These are phyloP conservation scores for Jaenimonas drosophilae DNA, from an alignment of 208 protist genomes.

Conservation along the genomic window DNA sequence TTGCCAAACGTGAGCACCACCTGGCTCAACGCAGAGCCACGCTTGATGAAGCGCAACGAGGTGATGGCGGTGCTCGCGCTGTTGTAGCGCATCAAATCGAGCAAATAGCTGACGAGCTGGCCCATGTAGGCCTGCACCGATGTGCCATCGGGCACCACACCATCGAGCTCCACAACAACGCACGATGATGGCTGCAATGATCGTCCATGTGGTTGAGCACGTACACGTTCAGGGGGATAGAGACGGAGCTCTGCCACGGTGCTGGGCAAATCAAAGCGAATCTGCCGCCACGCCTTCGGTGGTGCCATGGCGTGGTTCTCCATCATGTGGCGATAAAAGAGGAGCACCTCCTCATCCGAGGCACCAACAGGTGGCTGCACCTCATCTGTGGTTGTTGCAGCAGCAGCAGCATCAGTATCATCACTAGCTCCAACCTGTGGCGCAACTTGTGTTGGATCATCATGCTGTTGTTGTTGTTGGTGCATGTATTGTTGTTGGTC, in stretches of 20 bases:
- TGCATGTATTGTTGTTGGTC: too few relatives aligned
- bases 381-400: too few relatives aligned
- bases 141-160: slow-evolving; percentile 42
- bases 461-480: too few relatives aligned
- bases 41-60: slow-evolving; percentile 69
- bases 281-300: slow-evolving; percentile 56
- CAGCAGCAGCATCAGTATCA: too few relatives aligned
- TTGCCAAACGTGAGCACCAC: slow-evolving; percentile 62
- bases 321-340: slow-evolving; percentile 47
- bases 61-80: slow-evolving; percentile 61
- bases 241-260: slow-evolving; percentile 68
- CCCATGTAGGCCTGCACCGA: slow-evolving; percentile 49
- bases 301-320: slow-evolving; percentile 30
- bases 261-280: slow-evolving; percentile 60
- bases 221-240: slow-evolving; percentile 34
- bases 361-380: slow-evolving; percentile 9
- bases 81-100: slow-evolving; percentile 61
- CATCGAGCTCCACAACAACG: slow-evolving; percentile 55
- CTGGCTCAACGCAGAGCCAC: slow-evolving; percentile 56
- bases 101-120: slow-evolving; percentile 73
- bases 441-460: too few relatives aligned
- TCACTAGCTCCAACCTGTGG: too few relatives aligned
- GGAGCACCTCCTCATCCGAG: slow-evolving; percentile 23
- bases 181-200: slow-evolving; percentile 48
- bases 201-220: slow-evolving; percentile 22